Conservation (phyloP, 257 asterid species). For the Solanum okadae region DNA sequence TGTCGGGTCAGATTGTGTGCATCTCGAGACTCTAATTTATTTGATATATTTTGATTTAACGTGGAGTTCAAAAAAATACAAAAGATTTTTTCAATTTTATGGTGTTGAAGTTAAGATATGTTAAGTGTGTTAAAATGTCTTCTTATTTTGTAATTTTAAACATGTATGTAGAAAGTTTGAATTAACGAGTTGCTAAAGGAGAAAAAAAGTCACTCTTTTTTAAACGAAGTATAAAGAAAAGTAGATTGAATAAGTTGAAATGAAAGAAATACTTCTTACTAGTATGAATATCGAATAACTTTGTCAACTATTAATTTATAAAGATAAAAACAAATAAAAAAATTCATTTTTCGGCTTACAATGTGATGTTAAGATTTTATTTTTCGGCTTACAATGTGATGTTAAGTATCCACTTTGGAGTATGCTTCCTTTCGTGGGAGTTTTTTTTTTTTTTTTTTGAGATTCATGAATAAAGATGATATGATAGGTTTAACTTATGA, state of each 20-base stretch:
- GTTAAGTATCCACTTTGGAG: not conserved
- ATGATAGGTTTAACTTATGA: not conserved
- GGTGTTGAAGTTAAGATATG: too few species aligned
- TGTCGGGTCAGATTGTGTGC: accelerated
- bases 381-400: not conserved
- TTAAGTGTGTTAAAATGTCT: too few species aligned
- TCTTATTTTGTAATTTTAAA: too few species aligned
- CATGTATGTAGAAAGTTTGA: accelerated
- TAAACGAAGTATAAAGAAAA: not conserved
- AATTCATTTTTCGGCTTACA: not conserved
- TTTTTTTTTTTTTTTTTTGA: too few species aligned
- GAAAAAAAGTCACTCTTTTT: too few species aligned
- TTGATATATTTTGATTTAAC: too few species aligned
- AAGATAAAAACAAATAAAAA: not conserved
- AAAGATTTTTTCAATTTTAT: too few species aligned
- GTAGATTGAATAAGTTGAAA: not conserved
- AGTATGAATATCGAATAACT: not conserved
- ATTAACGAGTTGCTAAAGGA: not conserved
- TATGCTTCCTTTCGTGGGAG: accelerated
- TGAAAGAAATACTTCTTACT: not conserved
- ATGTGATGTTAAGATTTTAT: not conserved
- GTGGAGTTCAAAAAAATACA: too few species aligned
- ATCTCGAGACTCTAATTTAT: accelerated
- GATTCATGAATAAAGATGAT: not conserved
- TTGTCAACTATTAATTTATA: not conserved